A percentile compares a stretch with the other conserved stretches of the same genome.
These are phyloP conservation scores for Rhododendron williamsianum DNA, from an alignment of 148 eudicot species.

Conservation along the genomic window DNA sequence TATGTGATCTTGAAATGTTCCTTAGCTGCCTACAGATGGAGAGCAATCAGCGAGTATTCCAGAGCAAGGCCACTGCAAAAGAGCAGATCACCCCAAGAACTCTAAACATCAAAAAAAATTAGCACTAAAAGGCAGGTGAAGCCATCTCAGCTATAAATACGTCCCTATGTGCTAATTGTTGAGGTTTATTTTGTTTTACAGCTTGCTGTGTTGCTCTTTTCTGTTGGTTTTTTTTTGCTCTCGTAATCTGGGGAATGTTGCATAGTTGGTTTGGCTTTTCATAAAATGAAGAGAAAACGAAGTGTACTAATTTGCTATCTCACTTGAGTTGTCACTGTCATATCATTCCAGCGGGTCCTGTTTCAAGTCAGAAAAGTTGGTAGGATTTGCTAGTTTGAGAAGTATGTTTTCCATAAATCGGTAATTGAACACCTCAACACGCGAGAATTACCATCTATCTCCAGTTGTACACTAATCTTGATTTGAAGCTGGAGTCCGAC, in stretches of 20 bases:
- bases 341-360: neutral
- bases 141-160: neutral
- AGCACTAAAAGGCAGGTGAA: neutral
- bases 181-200: neutral
- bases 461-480: constrained; percentile 7
- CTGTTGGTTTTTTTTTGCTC: neutral
- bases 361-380: neutral
- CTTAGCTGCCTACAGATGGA: neutral
- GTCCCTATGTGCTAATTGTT: neutral
- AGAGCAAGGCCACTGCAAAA: neutral
- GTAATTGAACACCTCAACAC: neutral
- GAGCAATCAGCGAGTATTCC: neutral
- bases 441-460: neutral
- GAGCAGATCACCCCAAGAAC: neutral
- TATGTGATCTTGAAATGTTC: neutral
- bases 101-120: no score
- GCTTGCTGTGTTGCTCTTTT: neutral
- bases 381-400: neutral
- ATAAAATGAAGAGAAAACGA: neutral
- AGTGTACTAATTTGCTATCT: neutral
- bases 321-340: neutral
- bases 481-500: constrained; percentile 40
- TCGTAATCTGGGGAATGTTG: neutral
- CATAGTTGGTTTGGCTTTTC: neutral
- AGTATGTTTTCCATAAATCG: neutral